phyloP scores from a whole-genome alignment of 768 basidiomycete genomes.

The Suillus placidus region DNA sequence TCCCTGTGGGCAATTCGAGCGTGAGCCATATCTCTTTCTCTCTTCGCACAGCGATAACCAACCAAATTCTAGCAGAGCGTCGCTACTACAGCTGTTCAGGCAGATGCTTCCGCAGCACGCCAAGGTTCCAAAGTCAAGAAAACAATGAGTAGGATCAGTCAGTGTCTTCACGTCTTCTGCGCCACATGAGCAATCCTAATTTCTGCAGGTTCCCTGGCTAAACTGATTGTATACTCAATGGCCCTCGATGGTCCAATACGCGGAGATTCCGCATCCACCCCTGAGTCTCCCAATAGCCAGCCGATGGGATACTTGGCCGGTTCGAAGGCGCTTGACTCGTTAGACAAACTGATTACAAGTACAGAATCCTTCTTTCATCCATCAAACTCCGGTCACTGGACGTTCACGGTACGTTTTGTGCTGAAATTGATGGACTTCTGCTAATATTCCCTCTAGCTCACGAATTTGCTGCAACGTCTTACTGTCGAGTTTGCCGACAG shows the following conservation, averaged over 20 bases:
- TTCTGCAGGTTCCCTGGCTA: constrained; percentile 70
- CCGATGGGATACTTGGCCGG: constrained; percentile 72
- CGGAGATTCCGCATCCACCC: constrained; percentile 45
- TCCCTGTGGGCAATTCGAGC: constrained; percentile 64
- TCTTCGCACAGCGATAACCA: neutral
- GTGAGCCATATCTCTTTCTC: constrained; percentile 38
- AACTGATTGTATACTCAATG: constrained; percentile 88
- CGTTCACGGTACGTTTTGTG: constrained; percentile 35
- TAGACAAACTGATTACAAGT: constrained; percentile 87
- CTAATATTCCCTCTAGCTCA: constrained; percentile 50
- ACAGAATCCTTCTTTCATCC: constrained; percentile 97
- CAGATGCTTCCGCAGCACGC: constrained; percentile 62
- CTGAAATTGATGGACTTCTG: neutral
- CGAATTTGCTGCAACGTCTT: constrained; percentile 80
- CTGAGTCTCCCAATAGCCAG: constrained; percentile 46
- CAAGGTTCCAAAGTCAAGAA: constrained; percentile 71
- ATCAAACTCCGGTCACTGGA: constrained; percentile 88
- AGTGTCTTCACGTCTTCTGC: constrained; percentile 3
- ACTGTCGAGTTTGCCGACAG: constrained; percentile 79
- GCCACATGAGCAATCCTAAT: neutral
- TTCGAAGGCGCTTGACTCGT: constrained; percentile 83
- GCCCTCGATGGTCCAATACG: constrained; percentile 73
- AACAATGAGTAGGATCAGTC: constrained; percentile 63
- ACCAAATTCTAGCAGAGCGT: constrained; percentile 47
- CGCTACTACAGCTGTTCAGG: constrained; percentile 67